Evolutionary conservation across 1,284 basidiomycete genomes (phyloP), one percentile per base, ranked within the genome.

Genomic region (Cystobasidiaceae sp.): DNA sequence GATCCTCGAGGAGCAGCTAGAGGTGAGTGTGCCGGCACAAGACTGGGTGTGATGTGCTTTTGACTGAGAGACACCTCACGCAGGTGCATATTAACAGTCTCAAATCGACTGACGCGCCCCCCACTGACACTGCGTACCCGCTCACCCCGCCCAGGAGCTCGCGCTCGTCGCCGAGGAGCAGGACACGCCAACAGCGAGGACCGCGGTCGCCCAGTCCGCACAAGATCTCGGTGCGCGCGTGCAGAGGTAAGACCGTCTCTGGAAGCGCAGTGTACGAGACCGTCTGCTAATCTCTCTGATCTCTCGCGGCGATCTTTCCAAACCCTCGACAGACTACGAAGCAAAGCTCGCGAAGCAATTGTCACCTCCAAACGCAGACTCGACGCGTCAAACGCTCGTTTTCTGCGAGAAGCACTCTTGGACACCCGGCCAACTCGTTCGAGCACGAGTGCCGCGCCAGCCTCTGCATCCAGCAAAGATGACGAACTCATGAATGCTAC

Each of bases 401-500:
- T 41, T 0, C 82, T 81, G 59, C 80, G 85, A 51, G 84, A 87
- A 33, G 85, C 87, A 69, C 80, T 90, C 9, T 75, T 90, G 19
- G 59, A 41, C 2, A 25, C 77, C 50, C 34, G 27, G 37, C 25
- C 32, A 28, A 2, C 17, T 23, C 51, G 15, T 17, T 7, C 48
- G 43, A 49, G 37, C 27, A 6, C 13, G 25, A 19, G 28, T 15
- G 15, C 37, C 1, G 15, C 32, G 23, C 25, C 25, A 48, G 23
- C 13, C 45, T 19, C 11, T 19, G 19, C 50, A 56, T 17, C 7
- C 46, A 50, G 70, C 57, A 89, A 86, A 7, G 91, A 91, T 69
- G 91, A 96, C 71, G 83, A 83, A 0, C 81, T 97, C 8, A 92
- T 93, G 86, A 86, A 86, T 70, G 86, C 90, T 25, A 90, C 86